Evolutionary conservation across 148 eudicot species (phyloP).

Genomic region (Persicaria tinctoria): DNA sequence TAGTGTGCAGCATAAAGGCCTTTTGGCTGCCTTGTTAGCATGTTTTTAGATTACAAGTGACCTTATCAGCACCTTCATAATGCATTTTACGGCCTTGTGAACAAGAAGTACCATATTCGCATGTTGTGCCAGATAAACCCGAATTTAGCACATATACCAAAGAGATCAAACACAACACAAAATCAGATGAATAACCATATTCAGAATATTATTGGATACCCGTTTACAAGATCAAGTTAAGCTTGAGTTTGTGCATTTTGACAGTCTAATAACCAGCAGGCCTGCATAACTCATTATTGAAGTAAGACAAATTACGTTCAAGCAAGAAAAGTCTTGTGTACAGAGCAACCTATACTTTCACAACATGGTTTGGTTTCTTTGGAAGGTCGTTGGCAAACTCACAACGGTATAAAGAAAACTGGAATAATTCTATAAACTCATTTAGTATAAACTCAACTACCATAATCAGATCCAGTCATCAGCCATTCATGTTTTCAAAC

Average conservation of each 20-base stretch:
- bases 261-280: background rate
- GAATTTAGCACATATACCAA: background rate
- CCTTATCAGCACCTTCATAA: background rate
- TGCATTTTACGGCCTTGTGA: background rate
- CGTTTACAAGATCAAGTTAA: background rate
- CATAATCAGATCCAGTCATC: background rate
- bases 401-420: background rate
- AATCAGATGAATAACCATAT: background rate
- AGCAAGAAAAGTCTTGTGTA: background rate
- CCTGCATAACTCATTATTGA: background rate
- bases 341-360: background rate
- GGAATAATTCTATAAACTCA: background rate
- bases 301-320: background rate
- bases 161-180: background rate
- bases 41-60: too few species aligned
- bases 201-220: background rate
- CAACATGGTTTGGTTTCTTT: background rate
- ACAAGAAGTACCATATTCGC: background rate
- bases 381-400: background rate
- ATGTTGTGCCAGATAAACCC: background rate
- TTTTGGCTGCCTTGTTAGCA: too few species aligned
- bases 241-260: background rate
- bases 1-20: too few species aligned
- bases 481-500: background rate
- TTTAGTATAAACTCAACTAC: too few species aligned